These are phyloP conservation scores for Gossypium arboreum DNA, from an alignment of 345 rosid species.

Conservation along the genomic window DNA sequence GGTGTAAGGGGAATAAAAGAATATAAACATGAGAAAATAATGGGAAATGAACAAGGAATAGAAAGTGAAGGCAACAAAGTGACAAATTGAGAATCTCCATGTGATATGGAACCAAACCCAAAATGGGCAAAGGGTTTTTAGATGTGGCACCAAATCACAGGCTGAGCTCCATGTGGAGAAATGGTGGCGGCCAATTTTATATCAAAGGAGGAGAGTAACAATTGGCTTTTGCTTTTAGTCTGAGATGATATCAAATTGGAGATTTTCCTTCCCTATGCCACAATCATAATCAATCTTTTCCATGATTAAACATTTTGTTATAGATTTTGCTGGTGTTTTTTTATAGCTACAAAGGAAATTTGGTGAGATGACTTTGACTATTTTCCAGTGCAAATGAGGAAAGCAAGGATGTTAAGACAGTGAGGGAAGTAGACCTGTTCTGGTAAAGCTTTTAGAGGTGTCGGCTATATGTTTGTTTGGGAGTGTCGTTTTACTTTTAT, in stretches of 20 bases:
- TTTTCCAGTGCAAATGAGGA: not conserved
- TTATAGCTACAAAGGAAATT: too few species aligned
- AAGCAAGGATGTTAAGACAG: not conserved
- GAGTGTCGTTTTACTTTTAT: not conserved
- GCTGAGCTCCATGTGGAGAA: not conserved
- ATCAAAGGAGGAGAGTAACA: too few species aligned
- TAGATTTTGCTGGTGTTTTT: too few species aligned
- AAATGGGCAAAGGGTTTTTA: not conserved
- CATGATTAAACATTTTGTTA: too few species aligned
- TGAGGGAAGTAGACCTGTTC: not conserved
- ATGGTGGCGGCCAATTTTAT: not conserved
- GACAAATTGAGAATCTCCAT: conserved; percentile 2
- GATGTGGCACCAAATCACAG: conserved; percentile 8
- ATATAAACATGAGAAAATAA: not conserved
- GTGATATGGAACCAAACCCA: conserved; percentile 8
- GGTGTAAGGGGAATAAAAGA: not conserved
- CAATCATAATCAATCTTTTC: too few species aligned
- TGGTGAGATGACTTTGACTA: too few species aligned
- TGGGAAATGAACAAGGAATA: not conserved
- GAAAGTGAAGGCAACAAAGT: conserved; percentile 6
- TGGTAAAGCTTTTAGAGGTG: not conserved
- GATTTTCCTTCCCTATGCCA: not conserved
- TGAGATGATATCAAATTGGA: not conserved
- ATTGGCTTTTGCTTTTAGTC: conserved; percentile 5
- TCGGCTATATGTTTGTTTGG: not conserved